Evolutionary conservation across 306 rosid species (phyloP).

Genomic region (Bauhinia variegata): DNA sequence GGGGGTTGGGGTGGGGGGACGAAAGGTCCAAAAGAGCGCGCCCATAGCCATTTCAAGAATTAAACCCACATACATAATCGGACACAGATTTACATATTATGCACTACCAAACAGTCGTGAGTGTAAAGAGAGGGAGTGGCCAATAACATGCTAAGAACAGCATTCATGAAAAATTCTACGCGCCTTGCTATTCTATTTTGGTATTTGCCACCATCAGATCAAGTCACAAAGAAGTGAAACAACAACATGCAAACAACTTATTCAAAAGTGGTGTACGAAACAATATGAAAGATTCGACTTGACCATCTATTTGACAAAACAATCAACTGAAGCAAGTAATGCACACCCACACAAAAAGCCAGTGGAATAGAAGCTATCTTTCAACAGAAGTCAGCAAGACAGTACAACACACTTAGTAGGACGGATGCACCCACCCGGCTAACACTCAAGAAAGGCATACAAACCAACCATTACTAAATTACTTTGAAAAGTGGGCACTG

Average conservation of each 20-base stretch:
- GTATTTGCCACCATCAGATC: conserved; percentile 6
- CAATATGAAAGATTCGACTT: neutral
- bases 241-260: neutral
- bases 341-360: too few relatives aligned
- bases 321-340: neutral
- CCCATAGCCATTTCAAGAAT: neutral
- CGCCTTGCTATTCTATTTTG: neutral
- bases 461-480: conserved; percentile 8
- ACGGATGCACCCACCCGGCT: neutral
- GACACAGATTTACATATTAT: neutral
- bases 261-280: neutral
- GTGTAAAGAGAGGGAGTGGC: conserved; percentile 6
- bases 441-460: conserved; percentile 6
- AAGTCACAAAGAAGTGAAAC: conserved; percentile 1
- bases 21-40: conserved; percentile 9
- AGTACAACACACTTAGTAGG: neutral
- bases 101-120: neutral
- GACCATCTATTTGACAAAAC: neutral
- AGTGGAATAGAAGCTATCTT: neutral
- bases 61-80: neutral
- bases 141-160: conserved; percentile 3
- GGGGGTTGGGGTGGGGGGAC: neutral
- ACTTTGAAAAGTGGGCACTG: neutral
- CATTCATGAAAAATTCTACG: neutral
- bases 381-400: neutral